phyloP scores from a whole-genome alignment of 257 asterid species.

The Thymus quinquecostatus region DNA sequence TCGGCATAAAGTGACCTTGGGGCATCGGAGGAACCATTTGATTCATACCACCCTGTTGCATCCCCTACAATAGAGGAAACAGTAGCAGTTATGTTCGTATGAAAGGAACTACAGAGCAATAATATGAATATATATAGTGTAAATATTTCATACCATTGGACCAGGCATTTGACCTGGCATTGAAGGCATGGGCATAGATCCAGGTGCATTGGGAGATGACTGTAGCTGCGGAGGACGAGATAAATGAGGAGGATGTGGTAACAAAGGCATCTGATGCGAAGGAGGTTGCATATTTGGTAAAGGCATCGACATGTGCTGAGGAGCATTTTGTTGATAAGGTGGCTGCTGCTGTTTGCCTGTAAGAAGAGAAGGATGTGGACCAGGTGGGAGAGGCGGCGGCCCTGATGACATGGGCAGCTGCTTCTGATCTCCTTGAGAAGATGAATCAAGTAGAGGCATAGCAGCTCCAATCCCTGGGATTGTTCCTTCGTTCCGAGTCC shows the following conservation, averaged over 20 bases:
- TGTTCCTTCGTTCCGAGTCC: constrained; percentile 90
- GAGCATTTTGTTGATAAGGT: constrained; percentile 80
- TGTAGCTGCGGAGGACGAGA: constrained; percentile 87
- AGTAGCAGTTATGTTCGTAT: neutral
- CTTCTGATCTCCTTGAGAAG: constrained; percentile 83
- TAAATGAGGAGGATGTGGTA: constrained; percentile 72
- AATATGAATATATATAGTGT: neutral
- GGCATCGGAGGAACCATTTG: constrained; percentile 81
- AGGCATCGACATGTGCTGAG: constrained; percentile 68
- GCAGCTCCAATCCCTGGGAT: constrained; percentile 98
- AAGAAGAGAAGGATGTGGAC: constrained; percentile 94
- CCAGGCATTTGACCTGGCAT: constrained; percentile 54
- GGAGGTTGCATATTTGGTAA: constrained; percentile 76
- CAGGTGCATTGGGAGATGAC: constrained; percentile 60
- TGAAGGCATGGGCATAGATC: constrained; percentile 52
- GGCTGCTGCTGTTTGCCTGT: constrained; percentile 75
- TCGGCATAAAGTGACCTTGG: constrained; percentile 83
- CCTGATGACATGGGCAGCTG: constrained; percentile 53
- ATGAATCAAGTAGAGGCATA: constrained; percentile 88
- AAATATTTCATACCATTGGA: constrained; percentile 59
- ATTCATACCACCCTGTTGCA: constrained; percentile 84
- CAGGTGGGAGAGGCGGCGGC: constrained; percentile 97
- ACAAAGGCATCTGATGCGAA: constrained; percentile 60
- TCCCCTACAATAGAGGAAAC: constrained; percentile 42
- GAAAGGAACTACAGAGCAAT: constrained; percentile 10